Evolutionary conservation across 2,329 filamentous ascomycete species (phyloP), one percentile per base, ranked within the genome.

Genomic region (Trichoderma atroviride): DNA sequence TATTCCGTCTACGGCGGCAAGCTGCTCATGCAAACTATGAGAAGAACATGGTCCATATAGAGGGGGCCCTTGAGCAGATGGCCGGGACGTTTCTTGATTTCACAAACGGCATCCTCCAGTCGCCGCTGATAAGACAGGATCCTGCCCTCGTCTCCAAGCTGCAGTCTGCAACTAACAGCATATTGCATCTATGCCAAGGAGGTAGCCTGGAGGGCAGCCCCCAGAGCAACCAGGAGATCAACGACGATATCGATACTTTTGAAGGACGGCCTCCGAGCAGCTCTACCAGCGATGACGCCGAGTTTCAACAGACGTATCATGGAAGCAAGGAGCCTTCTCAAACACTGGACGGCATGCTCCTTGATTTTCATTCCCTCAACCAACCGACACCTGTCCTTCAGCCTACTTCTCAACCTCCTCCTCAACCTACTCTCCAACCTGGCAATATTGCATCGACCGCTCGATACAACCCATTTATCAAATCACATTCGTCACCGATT

Each of bases 51-150:
- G n/a, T 47, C 6, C 62, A 66, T 7, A 66, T 66, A 53, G 62
- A 66, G 62, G 62, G 62, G 0, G 53, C 62, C 13, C 62, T 66
- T 33, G 62, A 66, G 35, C 62, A 66, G 35, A 66, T 66, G 62
- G 62, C 62, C 2, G 27, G 52, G 4, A 57, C 62, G 0, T 66
- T 66, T 47, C 62, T 66, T 16, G 62, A 66, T 14, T 66, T 66
- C 9, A 66, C 52, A n/a, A 57, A 47, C n/a, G 62, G 53, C 19
- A 55, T 66, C 4, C 62, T 66, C 16, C 62, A 66, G 50, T 66
- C 62, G 14, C 62, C 62, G 14, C 50, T 66, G 22, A 55, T 66
- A 19, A 31, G 37, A 5, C 53, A 37, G n/a, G 62, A 66, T 35
- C 62, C 53, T 7, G 53, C 19, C 14, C 62, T 66, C 62, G 31